A percentile compares a stretch with the other conserved stretches of the same genome.
Evolutionary conservation across 345 rosid genomes (phyloP).

Genomic region (Aquilaria malaccensis): DNA sequence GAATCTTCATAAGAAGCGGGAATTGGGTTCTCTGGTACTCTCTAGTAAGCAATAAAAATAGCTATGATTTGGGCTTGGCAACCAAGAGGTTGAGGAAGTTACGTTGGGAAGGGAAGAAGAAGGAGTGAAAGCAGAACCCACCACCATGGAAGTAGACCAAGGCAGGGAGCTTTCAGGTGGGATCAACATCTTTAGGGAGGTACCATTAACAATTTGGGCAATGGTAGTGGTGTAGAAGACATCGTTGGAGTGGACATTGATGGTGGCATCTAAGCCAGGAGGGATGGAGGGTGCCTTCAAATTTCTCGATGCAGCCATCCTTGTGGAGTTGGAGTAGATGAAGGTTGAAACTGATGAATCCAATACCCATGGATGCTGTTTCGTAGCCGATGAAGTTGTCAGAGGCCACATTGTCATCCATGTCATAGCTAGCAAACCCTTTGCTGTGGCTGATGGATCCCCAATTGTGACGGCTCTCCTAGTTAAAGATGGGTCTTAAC

Average conservation of each 20-base stretch:
- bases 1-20: slow-evolving; percentile 31
- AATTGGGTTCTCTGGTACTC: slow-evolving; percentile 30
- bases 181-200: slow-evolving; percentile 19
- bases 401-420: too few species aligned
- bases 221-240: slow-evolving; percentile 12
- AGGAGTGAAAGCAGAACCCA: slow-evolving; percentile 21
- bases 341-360: too few species aligned
- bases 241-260: slow-evolving; percentile 46
- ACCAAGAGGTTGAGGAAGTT: slow-evolving; percentile 22
- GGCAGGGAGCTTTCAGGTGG: slow-evolving; percentile 31
- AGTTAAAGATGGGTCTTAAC: too few species aligned
- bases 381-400: too few species aligned
- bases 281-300: slow-evolving; percentile 12
- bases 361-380: too few species aligned
- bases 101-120: slow-evolving; percentile 24
- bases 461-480: too few species aligned
- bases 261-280: slow-evolving; percentile 23
- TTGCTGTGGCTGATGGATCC: too few species aligned
- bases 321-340: slow-evolving; percentile 1
- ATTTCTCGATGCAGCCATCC: slow-evolving; percentile 19
- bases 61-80: slow-evolving; percentile 20
- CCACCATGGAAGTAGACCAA: slow-evolving; percentile 40
- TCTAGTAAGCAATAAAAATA: slow-evolving; percentile 25
- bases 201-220: slow-evolving; percentile 21
- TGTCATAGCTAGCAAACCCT: too few species aligned